Evolutionary conservation across 31 red algal species (phyloP).

Genomic region (Porphyra umbilicalis): DNA sequence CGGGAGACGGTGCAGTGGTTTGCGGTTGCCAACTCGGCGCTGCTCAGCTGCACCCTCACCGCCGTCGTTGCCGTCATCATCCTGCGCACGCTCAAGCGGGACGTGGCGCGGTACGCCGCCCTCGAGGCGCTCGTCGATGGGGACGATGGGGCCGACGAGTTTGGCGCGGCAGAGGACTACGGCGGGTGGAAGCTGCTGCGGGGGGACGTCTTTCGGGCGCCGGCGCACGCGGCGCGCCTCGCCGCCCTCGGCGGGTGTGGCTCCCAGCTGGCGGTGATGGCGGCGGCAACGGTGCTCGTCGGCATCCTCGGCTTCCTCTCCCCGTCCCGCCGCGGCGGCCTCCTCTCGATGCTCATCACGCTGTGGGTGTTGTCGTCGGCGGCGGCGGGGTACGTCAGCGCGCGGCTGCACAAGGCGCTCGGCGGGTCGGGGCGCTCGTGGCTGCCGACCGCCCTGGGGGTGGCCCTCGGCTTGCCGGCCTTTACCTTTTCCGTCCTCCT

Average conservation of each 20-base stretch:
- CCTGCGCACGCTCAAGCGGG: slow-evolving; percentile 75
- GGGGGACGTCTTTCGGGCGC: slow-evolving; percentile 91
- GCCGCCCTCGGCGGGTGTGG: slow-evolving; percentile 77
- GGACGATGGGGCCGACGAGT: slow-evolving; percentile 74
- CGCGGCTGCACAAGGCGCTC: slow-evolving; percentile 71
- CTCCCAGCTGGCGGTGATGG: slow-evolving; percentile 54
- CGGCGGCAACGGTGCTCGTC: slow-evolving; percentile 47
- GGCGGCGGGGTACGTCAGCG: slow-evolving; percentile 64
- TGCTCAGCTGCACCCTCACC: slow-evolving; percentile 70
- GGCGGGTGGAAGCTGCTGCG: slow-evolving; percentile 85
- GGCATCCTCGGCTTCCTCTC: slow-evolving; percentile 74
- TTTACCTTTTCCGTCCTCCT: slow-evolving; percentile 78
- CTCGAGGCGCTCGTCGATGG: slow-evolving; percentile 64
- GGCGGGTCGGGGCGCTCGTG: slow-evolving; percentile 51
- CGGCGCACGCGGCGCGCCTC: slow-evolving; percentile 42
- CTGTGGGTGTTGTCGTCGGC: slow-evolving; percentile 70
- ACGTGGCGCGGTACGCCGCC: slow-evolving; percentile 82
- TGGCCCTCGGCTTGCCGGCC: slow-evolving; percentile 71
- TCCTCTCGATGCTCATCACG: slow-evolving; percentile 46
- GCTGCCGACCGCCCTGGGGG: slow-evolving; percentile 57
- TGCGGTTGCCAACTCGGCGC: slow-evolving; percentile 83
- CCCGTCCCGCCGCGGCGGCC: slow-evolving; percentile 67
- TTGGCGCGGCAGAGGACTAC: slow-evolving; percentile 48
- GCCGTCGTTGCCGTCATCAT: slow-evolving; percentile 74
- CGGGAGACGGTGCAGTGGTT: slow-evolving; percentile 75